Conservation (phyloP, 2,329 filamentous ascomycete genomes). For the Trichoderma koningiopsis region DNA sequence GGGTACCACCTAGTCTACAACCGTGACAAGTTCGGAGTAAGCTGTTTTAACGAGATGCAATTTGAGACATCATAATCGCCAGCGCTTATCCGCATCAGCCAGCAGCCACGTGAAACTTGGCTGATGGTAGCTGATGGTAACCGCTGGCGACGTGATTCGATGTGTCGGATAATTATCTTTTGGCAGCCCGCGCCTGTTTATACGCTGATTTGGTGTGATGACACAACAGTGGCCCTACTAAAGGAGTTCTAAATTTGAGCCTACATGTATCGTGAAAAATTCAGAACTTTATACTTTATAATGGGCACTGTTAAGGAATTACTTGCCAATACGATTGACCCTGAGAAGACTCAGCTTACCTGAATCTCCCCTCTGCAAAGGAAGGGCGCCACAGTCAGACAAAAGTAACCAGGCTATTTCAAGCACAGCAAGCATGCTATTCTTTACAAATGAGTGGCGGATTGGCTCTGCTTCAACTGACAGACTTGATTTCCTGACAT, state of each 20-base stretch:
- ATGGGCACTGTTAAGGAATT: background rate
- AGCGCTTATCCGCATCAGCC: constrained; percentile 23
- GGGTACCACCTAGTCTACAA: background rate
- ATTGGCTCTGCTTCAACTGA: background rate
- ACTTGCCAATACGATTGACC: background rate
- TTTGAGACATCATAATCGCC: background rate
- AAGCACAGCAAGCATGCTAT: background rate
- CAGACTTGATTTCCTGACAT: background rate
- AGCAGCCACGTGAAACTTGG: constrained; percentile 21
- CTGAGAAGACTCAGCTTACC: background rate
- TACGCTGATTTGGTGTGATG: constrained; percentile 5
- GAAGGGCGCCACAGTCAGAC: too few species aligned
- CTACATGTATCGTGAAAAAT: background rate
- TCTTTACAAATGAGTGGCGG: background rate
- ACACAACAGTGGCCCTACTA: background rate
- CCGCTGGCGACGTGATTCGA: background rate
- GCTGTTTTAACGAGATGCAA: background rate
- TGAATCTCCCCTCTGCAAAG: background rate
- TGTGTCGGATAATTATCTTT: constrained; percentile 7
- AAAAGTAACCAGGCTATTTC: background rate
- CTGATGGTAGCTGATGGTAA: background rate
- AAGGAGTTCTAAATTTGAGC: background rate
- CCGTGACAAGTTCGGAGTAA: background rate
- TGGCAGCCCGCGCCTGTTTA: background rate
- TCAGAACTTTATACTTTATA: background rate